Evolutionary conservation across 257 asterid species (phyloP), one percentile per base, ranked within the genome.

Genomic region (Nicotiana paniculata): DNA sequence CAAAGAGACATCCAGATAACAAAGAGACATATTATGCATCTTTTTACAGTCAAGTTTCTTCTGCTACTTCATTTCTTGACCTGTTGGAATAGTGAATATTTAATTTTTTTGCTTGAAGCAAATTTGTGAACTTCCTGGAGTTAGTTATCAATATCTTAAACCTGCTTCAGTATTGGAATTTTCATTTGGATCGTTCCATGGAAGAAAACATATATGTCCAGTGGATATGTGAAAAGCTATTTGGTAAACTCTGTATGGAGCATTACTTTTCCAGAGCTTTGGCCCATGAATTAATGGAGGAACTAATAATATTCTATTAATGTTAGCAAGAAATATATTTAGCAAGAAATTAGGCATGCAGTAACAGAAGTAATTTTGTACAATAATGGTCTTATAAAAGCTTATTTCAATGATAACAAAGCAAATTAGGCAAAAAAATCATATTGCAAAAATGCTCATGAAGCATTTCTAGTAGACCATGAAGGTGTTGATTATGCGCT

Each of bases 381-480:
- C 21, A 9, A 9, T 69, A 37, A 69, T n/a, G 77, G 55, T 37
- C 39, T 37, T 69, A 30, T 37, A 37, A 69, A 28, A 37, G 32
- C 55, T 37, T 69, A 37, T 37, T 37, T 67, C 54, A 67, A 69
- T 69, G 9, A 21, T 18, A 54, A 39, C 32, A 18, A 68, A 35
- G 55, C 9, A 37, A 9, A 4, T 69, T 9, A 35, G 4, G 54
- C 7, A 26, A 33, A 67, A 26, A 33, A 1, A 68, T 8, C 26
- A 68, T 68, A 30, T 37, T 26, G 1, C 91, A 91, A 96, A 97
- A 85, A 93, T 94, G 95, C 94, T 93, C 5, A 77, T 84, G 66
- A 92, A 94, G 88, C 58, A 43, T n/a, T 39, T 24, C 59, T 4
- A 70, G 58, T 59, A n/a, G 97, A 96, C 54, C 89, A 39, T 24